These are phyloP conservation scores for Gamsiella multidivaricata DNA, from an alignment of 192 early-diverging fungal species.

Conservation along the genomic window DNA sequence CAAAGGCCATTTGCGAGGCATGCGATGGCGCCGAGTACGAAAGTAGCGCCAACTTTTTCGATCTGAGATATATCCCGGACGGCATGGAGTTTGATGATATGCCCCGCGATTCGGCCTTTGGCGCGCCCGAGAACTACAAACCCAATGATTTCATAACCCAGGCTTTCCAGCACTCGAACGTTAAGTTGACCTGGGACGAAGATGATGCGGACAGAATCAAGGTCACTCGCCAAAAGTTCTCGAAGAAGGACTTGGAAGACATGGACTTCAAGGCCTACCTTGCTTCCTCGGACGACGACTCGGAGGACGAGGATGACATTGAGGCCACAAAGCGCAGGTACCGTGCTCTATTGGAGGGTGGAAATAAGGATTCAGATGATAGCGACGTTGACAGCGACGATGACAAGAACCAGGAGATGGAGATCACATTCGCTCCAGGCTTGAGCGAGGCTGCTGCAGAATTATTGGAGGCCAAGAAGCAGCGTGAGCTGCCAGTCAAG, in stretches of 20 bases:
- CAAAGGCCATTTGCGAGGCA: constrained; percentile 77
- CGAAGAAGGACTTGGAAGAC: constrained; percentile 86
- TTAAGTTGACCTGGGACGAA: constrained; percentile 96
- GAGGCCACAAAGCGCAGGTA: constrained; percentile 61
- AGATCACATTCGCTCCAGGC: constrained; percentile 96
- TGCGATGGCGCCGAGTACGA: constrained; percentile 97
- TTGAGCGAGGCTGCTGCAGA: constrained; percentile 77
- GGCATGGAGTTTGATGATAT: constrained; percentile 87
- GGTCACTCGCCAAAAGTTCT: constrained; percentile 84
- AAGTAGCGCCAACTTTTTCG: constrained; percentile 90
- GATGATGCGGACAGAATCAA: constrained; percentile 89
- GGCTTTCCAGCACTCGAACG: constrained; percentile 91
- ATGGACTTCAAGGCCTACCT: constrained; percentile 94
- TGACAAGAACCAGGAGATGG: constrained; percentile 79
- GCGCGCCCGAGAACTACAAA: constrained; percentile 74
- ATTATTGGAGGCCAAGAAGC: constrained; percentile 66
- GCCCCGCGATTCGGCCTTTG: constrained; percentile 68
- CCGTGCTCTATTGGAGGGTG: constrained; percentile 55
- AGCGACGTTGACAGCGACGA: constrained; percentile 54
- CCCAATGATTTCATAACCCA: constrained; percentile 79
- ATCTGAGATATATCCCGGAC: constrained; percentile 93
- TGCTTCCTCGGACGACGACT: constrained; percentile 77
- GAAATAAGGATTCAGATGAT: constrained; percentile 46
- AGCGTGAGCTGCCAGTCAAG: constrained; percentile 57
- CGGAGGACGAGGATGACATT: constrained; percentile 69